Evolutionary conservation across 495 filamentous ascomycete species (phyloP).

Genomic region (Neurospora sp.): DNA sequence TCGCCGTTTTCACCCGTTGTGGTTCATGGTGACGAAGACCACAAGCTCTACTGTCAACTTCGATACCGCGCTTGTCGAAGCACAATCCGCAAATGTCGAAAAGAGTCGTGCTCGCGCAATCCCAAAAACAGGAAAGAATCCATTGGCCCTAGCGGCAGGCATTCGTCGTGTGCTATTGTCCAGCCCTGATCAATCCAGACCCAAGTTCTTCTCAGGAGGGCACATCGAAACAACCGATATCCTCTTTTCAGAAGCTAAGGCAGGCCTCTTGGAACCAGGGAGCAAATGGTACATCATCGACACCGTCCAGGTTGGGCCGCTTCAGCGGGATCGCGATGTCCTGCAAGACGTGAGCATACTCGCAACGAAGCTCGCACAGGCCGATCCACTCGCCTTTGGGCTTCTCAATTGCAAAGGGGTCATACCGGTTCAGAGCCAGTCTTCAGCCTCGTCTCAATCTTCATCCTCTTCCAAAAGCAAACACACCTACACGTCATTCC

Average conservation of each 20-base stretch:
- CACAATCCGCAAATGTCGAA: too few relatives aligned
- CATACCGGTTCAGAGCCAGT: neutral
- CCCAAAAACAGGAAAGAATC: too few relatives aligned
- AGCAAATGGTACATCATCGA: conserved; percentile 6
- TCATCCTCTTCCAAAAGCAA: too few relatives aligned
- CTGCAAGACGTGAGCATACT: conserved; percentile 30
- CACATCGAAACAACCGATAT: neutral
- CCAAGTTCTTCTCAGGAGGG: too few relatives aligned
- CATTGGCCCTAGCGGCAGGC: too few relatives aligned
- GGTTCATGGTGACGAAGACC: too few relatives aligned
- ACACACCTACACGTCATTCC: neutral
- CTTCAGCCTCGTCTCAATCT: neutral
- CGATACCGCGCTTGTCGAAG: too few relatives aligned
- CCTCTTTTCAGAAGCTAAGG: neutral
- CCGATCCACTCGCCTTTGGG: neutral
- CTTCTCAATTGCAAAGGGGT: neutral
- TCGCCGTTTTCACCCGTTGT: too few relatives aligned
- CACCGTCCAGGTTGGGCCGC: conserved; percentile 14
- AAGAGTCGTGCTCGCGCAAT: too few relatives aligned
- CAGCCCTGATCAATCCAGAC: too few relatives aligned
- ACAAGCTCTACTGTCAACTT: too few relatives aligned
- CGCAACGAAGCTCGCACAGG: conserved; percentile 23
- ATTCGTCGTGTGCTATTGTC: too few relatives aligned
- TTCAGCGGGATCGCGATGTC: neutral
- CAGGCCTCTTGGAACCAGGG: neutral